phyloP scores from a whole-genome alignment of 257 asterid genomes.

The Solanum virginianum region DNA sequence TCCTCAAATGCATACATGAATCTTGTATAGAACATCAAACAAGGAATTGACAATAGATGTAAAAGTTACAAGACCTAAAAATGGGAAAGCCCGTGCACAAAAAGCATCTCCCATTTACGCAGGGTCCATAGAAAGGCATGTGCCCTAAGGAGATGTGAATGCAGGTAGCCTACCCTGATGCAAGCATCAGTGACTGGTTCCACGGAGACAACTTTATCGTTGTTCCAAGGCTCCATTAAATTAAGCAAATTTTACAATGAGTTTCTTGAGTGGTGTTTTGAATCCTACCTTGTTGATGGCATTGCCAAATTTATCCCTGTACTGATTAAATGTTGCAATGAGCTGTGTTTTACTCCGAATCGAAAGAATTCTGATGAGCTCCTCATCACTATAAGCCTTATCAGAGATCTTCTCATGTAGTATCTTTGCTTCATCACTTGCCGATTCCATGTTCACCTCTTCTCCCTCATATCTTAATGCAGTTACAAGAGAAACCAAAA shows the following conservation, averaged over 20 bases:
- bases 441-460: conserved; percentile 54
- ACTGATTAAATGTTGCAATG: conserved; percentile 74
- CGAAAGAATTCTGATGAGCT: conserved; percentile 53
- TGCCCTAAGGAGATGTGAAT: background rate
- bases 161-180: background rate
- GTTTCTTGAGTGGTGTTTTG: background rate
- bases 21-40: too few relatives aligned
- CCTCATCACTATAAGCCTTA: conserved; percentile 62
- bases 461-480: conserved; percentile 82
- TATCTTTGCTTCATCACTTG: conserved; percentile 66
- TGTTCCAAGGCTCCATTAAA: background rate
- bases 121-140: background rate
- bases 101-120: background rate
- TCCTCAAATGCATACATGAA: background rate
- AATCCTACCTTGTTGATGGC: conserved; percentile 55
- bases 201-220: background rate
- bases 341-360: conserved; percentile 89
- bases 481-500: conserved; percentile 80
- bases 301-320: conserved; percentile 58
- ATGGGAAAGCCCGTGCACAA: background rate
- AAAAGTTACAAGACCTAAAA: background rate
- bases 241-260: background rate
- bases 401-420: conserved; percentile 59
- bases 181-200: background rate
- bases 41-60: background rate